phyloP scores from a whole-genome alignment of 2,329 filamentous ascomycete genomes.

The Sclerotinia minor region DNA sequence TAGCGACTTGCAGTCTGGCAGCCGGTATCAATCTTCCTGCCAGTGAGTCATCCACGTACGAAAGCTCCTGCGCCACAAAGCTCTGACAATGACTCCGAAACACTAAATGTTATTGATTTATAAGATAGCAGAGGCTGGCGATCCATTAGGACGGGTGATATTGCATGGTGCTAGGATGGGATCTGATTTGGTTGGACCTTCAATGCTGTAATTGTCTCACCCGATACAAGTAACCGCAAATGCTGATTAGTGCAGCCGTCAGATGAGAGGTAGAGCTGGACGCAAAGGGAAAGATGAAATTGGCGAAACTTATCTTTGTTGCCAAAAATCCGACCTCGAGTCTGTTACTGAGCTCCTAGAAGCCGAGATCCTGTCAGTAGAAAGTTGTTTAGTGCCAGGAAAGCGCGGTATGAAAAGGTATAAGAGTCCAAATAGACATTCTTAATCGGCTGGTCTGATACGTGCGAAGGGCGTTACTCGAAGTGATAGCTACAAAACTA shows the following conservation, averaged over 20 bases:
- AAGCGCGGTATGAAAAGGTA: slow-evolving; percentile 68
- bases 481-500: slow-evolving; percentile 67
- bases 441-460: slow-evolving; percentile 22
- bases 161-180: slow-evolving; percentile 76
- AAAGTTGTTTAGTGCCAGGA: slow-evolving; percentile 67
- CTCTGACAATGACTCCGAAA: neutral
- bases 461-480: slow-evolving; percentile 62
- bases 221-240: neutral
- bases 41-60: slow-evolving; percentile 41
- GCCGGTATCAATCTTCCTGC: slow-evolving; percentile 79
- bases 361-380: slow-evolving; percentile 68
- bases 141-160: slow-evolving; percentile 58
- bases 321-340: slow-evolving; percentile 66
- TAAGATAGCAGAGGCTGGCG: neutral
- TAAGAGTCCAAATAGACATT: slow-evolving; percentile 1
- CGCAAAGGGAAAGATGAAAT: slow-evolving; percentile 76
- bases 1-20: slow-evolving; percentile 78
- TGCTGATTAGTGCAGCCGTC: slow-evolving; percentile 50
- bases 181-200: slow-evolving; percentile 71
- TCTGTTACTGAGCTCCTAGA: slow-evolving; percentile 69
- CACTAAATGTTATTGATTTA: neutral
- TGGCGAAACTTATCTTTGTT: slow-evolving; percentile 77
- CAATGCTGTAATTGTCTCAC: slow-evolving; percentile 59
- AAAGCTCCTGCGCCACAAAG: no score
- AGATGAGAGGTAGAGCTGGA: slow-evolving; percentile 78